Percentiles rank a stretch among this genome's conserved stretches.
phyloP scores from a whole-genome alignment of 106 monocot genomes.

The Allium sativum region DNA sequence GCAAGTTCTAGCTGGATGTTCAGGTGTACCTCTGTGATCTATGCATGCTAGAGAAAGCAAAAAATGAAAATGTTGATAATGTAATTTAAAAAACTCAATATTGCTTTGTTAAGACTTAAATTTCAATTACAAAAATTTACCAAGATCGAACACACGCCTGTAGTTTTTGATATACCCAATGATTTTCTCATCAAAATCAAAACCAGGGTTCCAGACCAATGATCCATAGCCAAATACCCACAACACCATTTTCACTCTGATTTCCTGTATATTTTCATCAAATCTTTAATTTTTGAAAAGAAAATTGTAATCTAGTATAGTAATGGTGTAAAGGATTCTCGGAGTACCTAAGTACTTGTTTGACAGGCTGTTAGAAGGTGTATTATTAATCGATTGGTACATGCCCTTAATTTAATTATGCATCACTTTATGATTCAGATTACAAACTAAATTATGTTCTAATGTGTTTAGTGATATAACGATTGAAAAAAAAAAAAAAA shows the following conservation, averaged over 20 bases:
- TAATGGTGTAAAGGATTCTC: not conserved
- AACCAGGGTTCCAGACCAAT: conserved; percentile 74
- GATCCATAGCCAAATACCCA: conserved; percentile 88
- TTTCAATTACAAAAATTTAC: conserved; percentile 13
- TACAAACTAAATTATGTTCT: too few species aligned
- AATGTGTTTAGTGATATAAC: too few species aligned
- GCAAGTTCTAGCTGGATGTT: conserved; percentile 89
- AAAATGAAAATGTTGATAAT: not conserved
- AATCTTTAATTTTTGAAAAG: not conserved
- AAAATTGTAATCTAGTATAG: too few species aligned
- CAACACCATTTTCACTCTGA: conserved; percentile 41
- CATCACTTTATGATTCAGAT: too few species aligned
- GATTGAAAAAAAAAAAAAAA: too few species aligned
- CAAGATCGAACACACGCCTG: conserved; percentile 67
- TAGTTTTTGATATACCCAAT: conserved; percentile 70
- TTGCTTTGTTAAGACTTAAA: not conserved
- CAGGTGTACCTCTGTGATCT: conserved; percentile 94
- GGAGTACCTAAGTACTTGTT: not conserved
- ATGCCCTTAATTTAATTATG: too few species aligned
- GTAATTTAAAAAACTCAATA: not conserved
- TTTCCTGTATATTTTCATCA: conserved; percentile 3
- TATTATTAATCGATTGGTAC: not conserved
- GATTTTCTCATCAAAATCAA: conserved; percentile 74
- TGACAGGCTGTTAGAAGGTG: not conserved
- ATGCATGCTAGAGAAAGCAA: conserved; percentile 56